phyloP scores from a whole-genome alignment of 306 rosid species.

The Malus sylvestris region DNA sequence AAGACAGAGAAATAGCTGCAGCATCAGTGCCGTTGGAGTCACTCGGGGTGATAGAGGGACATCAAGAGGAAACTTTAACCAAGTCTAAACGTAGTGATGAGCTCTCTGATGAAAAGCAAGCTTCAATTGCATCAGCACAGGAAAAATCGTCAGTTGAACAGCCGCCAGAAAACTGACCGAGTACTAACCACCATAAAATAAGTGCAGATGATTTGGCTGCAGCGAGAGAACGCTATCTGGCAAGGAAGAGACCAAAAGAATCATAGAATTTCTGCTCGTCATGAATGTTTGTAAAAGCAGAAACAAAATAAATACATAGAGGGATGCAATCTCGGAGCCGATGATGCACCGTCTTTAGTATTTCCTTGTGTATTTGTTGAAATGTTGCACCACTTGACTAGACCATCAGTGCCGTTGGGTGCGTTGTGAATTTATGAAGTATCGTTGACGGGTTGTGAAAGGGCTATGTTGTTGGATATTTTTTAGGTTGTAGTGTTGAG shows the following conservation, averaged over 20 bases:
- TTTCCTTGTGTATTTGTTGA: not conserved
- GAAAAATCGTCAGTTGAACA: conserved; percentile 25
- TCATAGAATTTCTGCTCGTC: conserved; percentile 13
- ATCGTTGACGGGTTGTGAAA: no score
- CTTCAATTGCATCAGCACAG: not conserved
- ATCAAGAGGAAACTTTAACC: conserved; percentile 27
- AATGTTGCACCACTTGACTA: not conserved
- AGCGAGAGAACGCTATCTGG: conserved; percentile 75
- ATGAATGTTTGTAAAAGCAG: not conserved
- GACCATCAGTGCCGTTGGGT: not conserved
- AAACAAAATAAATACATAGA: not conserved
- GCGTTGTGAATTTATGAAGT: no score
- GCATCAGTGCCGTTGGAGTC: conserved; percentile 22
- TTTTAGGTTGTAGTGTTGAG: no score
- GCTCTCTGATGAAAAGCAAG: conserved; percentile 24
- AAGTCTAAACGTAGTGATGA: conserved; percentile 16
- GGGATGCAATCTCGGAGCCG: not conserved
- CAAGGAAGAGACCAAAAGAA: conserved; percentile 62
- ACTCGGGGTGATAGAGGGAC: conserved; percentile 17
- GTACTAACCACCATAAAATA: conserved; percentile 64
- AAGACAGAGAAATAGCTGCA: conserved; percentile 9
- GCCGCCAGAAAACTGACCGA: conserved; percentile 34
- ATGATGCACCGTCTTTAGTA: not conserved
- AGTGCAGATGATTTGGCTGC: conserved; percentile 59
- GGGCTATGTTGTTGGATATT: no score